A percentile compares a stretch with the other conserved stretches of the same genome.
These are phyloP conservation scores for Agaricus bisporus DNA, from an alignment of 768 basidiomycete genomes.

Conservation along the genomic window DNA sequence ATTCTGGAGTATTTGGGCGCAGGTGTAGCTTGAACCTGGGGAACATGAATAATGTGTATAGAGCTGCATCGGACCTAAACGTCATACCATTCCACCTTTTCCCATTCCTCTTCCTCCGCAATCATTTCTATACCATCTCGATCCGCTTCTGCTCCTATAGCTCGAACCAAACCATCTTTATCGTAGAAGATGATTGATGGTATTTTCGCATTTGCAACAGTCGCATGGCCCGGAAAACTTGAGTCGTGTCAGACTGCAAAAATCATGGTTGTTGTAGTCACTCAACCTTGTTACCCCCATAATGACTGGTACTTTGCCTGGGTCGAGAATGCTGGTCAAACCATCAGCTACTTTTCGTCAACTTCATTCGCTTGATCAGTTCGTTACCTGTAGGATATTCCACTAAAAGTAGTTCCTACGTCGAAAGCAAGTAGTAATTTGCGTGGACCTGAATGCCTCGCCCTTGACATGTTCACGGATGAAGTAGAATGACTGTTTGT, in stretches of 20 bases:
- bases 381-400: conserved; percentile 12
- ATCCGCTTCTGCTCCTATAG: conserved; percentile 11
- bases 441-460: conserved; percentile 4
- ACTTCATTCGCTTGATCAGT: background rate
- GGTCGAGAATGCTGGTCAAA: conserved; percentile 19
- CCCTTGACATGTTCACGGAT: background rate
- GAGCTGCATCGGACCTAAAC: background rate
- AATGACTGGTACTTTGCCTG: conserved; percentile 20
- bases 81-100: conserved; percentile 11
- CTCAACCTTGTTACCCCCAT: conserved; percentile 20
- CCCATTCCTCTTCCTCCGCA: conserved; percentile 12
- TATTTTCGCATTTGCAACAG: conserved; percentile 13
- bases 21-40: conserved; percentile 31
- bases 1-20: conserved; percentile 18
- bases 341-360: background rate
- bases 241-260: background rate
- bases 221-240: conserved; percentile 14
- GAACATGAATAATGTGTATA: background rate
- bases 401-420: conserved; percentile 14
- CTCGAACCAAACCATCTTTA: conserved; percentile 7
- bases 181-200: conserved; percentile 14
- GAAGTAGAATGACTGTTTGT: background rate
- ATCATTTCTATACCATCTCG: conserved; percentile 12
- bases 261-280: background rate
- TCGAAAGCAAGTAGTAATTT: conserved; percentile 12